Conservation (phyloP, 1,284 basidiomycete species). For the Sanghuangporus weigelae region DNA sequence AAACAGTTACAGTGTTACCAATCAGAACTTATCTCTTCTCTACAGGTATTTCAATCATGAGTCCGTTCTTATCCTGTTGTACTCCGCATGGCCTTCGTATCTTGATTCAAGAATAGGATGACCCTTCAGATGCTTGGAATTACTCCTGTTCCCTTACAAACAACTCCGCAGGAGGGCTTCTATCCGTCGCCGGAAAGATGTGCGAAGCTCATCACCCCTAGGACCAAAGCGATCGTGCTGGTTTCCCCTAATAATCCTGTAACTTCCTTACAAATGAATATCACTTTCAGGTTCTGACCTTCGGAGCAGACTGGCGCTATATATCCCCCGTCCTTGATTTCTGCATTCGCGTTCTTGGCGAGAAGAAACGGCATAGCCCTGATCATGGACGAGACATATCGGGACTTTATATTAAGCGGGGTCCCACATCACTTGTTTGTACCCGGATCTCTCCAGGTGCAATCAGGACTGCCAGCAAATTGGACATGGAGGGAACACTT, state of each 20-base stretch:
- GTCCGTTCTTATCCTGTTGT: constrained; percentile 30
- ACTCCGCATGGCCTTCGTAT: constrained; percentile 15
- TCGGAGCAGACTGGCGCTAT: constrained; percentile 67
- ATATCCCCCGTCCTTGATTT: constrained; percentile 59
- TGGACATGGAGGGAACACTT: constrained; percentile 59
- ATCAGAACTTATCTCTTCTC: neutral
- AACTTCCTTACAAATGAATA: constrained; percentile 21
- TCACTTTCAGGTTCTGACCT: neutral
- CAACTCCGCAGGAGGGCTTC: constrained; percentile 52
- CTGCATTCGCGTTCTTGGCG: constrained; percentile 62
- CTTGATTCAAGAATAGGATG: constrained; percentile 48
- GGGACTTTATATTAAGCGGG: constrained; percentile 65
- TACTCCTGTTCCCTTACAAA: constrained; percentile 56
- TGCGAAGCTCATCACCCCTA: constrained; percentile 45
- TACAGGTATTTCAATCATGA: constrained; percentile 74
- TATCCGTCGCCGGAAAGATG: constrained; percentile 50
- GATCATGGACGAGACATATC: constrained; percentile 88
- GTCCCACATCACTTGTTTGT: constrained; percentile 55
- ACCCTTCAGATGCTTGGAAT: constrained; percentile 64
- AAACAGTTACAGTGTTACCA: neutral
- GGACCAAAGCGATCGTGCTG: constrained; percentile 67
- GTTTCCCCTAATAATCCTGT: constrained; percentile 76
- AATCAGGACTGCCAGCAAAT: constrained; percentile 18
- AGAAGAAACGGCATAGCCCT: constrained; percentile 56
- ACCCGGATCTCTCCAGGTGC: neutral